Evolutionary conservation across 2,329 filamentous ascomycete genomes (phyloP).

Genomic region (Penicillium freii): DNA sequence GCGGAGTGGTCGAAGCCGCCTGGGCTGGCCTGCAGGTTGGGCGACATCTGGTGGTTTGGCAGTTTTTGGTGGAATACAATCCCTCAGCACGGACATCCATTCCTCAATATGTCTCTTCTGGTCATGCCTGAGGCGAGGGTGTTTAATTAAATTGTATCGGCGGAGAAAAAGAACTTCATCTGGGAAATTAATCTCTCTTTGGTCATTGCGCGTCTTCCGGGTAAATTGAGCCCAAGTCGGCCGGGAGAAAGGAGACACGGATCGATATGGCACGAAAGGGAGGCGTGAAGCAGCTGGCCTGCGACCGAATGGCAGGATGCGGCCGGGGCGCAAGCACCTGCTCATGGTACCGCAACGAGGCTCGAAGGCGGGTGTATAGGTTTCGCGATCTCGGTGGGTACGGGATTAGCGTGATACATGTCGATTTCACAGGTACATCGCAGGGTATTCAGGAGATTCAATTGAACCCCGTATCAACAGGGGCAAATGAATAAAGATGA

Average conservation of each 20-base stretch:
- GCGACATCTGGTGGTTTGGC: neutral
- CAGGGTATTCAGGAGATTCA: neutral
- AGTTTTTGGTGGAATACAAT: constrained; percentile 29
- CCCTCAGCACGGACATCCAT: constrained; percentile 39
- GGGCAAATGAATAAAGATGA: neutral
- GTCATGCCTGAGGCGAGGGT: constrained; percentile 14
- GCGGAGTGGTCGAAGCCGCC: constrained; percentile 7
- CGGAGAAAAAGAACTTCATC: constrained; percentile 23
- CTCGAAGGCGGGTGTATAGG: constrained; percentile 27
- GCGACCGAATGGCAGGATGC: constrained; percentile 36
- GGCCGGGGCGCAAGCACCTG: constrained; percentile 39
- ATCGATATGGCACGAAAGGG: constrained; percentile 11
- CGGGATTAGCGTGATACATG: constrained; percentile 26
- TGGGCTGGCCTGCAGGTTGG: constrained; percentile 4
- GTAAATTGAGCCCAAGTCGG: constrained; percentile 3
- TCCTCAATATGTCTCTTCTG: constrained; percentile 26
- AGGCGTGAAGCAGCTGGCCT: constrained; percentile 21
- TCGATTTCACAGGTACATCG: constrained; percentile 25
- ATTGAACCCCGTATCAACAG: neutral
- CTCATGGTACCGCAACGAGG: constrained; percentile 42
- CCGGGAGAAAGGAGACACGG: constrained; percentile 7
- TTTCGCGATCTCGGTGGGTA: constrained; percentile 31
- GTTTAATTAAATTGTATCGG: constrained; percentile 15
- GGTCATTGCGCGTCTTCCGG: constrained; percentile 1
- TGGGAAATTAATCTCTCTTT: constrained; percentile 11